Base-by-base conservation (phyloP, 2,329 filamentous ascomycete genomes). In the Calonectria henricotiae region DNA sequence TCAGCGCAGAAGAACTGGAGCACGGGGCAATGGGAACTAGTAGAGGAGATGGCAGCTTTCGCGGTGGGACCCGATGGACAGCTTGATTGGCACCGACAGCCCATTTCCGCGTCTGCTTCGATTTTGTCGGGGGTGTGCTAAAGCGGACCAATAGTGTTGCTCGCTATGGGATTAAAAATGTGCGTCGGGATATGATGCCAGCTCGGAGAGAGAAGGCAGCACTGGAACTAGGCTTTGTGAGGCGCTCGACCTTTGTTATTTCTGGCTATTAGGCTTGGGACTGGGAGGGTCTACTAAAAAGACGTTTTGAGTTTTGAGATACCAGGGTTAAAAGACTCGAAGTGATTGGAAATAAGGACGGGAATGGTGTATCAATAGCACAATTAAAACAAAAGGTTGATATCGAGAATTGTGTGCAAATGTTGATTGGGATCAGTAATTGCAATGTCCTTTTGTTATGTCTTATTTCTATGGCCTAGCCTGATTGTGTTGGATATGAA, bases 41-140 rank as follows among this genome's bases (percentile, higher is more conserved):
- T 85, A 0, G 83, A 85, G 66, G 83, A 85, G 70, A 76, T 74
- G 9, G 81, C 82, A 0, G 75, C 79, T 5, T 81, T 81, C 54
- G 66, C 65, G 11, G 78, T 83, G 5, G 71, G 71, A 0, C 55
- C 73, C 1, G 76, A 83, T 35, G 82, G 81, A 13, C 75, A 69
- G 2, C 63, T 84, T 12, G 68, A 75, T 4, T 85, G 83, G 83
- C 73, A 76, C 25, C 72, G 78, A 39, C 81, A 82, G 43, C 81
- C 82, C 1, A 76, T 84, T 12, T 83, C 82, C 2, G 78, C 80
- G 7, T 78, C 79, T 32, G 69, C 68, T 1, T 78, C 76, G 15
- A 77, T 78, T 41, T 68, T 78, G 13, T 78, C 76, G 1, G 74
- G 73, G 2, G 72, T 76, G 47, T 77, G 75, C 35, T 78, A 63